Percentiles rank a stretch among this genome's conserved stretches.
These are phyloP conservation scores for Trichoderma asperelloides DNA, from an alignment of 495 filamentous ascomycete species.

Conservation along the genomic window DNA sequence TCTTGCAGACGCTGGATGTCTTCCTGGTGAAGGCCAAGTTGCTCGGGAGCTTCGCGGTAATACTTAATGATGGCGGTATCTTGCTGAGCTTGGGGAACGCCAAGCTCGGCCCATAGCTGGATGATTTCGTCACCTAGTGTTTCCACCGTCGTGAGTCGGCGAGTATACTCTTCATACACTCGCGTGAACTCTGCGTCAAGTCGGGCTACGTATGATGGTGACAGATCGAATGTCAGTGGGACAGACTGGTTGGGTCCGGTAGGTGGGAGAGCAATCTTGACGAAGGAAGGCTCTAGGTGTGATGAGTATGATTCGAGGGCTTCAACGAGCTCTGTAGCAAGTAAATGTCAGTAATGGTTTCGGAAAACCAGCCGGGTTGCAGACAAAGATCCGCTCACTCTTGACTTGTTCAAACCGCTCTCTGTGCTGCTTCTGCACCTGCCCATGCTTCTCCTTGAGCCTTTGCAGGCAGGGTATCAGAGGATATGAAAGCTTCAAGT, in stretches of 20 bases:
- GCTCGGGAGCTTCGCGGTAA: conserved; percentile 83
- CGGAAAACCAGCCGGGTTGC: not conserved
- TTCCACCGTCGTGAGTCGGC: conserved; percentile 67
- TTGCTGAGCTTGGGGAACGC: conserved; percentile 86
- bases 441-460: conserved; percentile 77
- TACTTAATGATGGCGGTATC: conserved; percentile 77
- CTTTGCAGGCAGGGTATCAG: conserved; percentile 65
- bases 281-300: conserved; percentile 80
- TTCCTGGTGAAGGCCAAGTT: conserved; percentile 80
- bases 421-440: conserved; percentile 69
- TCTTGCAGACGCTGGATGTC: conserved; percentile 64
- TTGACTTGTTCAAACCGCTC: conserved; percentile 92
- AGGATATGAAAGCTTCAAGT: conserved; percentile 68
- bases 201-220: conserved; percentile 73
- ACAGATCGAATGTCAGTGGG: conserved; percentile 77
- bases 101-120: conserved; percentile 89
- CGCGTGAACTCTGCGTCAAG: conserved; percentile 85
- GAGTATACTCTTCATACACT: conserved; percentile 90
- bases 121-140: conserved; percentile 74
- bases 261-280: conserved; percentile 74
- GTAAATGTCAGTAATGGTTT: not conserved
- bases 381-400: conserved; percentile 46
- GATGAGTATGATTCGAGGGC: conserved; percentile 91
- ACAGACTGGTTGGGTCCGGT: conserved; percentile 65
- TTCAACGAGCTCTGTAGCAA: conserved; percentile 67